These are phyloP conservation scores for Monosporascus sp. DNA, from an alignment of 2,329 filamentous ascomycete species.

Conservation along the genomic window DNA sequence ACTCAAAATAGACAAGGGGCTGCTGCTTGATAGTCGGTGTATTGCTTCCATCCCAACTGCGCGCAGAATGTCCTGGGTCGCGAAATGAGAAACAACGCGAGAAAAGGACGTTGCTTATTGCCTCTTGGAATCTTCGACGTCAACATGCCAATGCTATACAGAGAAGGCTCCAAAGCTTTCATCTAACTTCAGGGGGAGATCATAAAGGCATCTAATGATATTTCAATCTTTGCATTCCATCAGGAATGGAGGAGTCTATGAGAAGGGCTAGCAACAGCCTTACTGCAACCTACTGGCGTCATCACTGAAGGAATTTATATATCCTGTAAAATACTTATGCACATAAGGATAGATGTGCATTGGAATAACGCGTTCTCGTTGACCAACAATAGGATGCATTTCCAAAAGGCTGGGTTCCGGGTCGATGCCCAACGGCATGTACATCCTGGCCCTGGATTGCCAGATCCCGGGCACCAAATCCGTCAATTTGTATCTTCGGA, in stretches of 20 bases:
- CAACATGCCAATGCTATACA: slow-evolving; percentile 6
- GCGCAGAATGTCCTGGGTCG: slow-evolving; percentile 4
- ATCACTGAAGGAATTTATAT: no score
- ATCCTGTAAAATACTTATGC: no score
- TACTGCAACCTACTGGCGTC: no score
- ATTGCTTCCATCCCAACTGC: neutral
- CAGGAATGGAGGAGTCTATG: neutral
- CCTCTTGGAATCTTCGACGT: slow-evolving; percentile 5
- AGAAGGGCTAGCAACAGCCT: no score
- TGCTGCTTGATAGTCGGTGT: neutral
- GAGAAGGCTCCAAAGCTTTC: slow-evolving; percentile 4
- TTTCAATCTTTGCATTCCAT: slow-evolving; percentile 2
- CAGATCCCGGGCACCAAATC: no score
- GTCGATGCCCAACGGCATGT: no score
- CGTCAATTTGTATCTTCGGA: no score
- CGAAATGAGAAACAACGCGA: slow-evolving; percentile 1
- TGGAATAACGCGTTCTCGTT: no score
- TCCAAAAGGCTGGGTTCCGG: no score
- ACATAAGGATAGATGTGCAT: no score
- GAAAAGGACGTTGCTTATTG: slow-evolving; percentile 5
- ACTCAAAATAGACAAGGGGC: neutral
- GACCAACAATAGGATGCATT: no score
- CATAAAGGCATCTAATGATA: slow-evolving; percentile 1
- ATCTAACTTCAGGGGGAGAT: slow-evolving; percentile 3
- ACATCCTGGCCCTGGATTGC: no score